Conservation (phyloP, 768 basidiomycete genomes). For the Kwoniella sp. region DNA sequence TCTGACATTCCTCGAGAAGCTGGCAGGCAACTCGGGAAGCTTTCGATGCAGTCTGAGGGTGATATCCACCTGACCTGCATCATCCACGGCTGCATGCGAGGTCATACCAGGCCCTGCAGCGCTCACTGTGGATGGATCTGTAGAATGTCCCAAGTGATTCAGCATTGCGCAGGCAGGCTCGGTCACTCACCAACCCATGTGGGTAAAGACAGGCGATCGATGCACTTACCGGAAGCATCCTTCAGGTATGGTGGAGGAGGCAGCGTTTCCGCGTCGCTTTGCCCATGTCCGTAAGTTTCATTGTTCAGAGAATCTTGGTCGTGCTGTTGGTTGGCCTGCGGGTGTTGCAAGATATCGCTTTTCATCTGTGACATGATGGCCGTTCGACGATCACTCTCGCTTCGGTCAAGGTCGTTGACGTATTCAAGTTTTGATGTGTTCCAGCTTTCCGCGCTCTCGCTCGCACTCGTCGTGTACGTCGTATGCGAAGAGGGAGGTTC, state of each 20-base stretch:
- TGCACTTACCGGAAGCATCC: neutral
- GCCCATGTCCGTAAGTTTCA: neutral
- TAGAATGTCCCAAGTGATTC: neutral
- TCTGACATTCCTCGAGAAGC: neutral
- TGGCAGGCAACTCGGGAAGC: neutral
- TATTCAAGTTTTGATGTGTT: neutral
- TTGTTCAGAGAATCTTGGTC: neutral
- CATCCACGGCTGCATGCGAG: neutral
- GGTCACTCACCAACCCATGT: too few species aligned
- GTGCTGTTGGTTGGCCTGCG: neutral
- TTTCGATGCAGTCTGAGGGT: neutral
- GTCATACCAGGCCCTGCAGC: neutral
- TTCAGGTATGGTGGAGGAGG: neutral
- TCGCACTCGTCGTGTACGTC: neutral
- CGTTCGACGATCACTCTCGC: neutral
- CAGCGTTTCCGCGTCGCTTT: neutral
- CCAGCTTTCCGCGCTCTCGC: neutral
- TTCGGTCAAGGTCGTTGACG: neutral
- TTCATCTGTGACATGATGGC: neutral
- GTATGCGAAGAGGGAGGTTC: neutral
- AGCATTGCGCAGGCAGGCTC: neutral
- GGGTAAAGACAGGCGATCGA: neutral
- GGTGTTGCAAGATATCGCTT: neutral
- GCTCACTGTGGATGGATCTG: neutral
- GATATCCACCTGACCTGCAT: slow-evolving; percentile 7